These are phyloP conservation scores for Chaetomiaceae sp. DNA, from an alignment of 2,329 filamentous ascomycete species.

Conservation along the genomic window DNA sequence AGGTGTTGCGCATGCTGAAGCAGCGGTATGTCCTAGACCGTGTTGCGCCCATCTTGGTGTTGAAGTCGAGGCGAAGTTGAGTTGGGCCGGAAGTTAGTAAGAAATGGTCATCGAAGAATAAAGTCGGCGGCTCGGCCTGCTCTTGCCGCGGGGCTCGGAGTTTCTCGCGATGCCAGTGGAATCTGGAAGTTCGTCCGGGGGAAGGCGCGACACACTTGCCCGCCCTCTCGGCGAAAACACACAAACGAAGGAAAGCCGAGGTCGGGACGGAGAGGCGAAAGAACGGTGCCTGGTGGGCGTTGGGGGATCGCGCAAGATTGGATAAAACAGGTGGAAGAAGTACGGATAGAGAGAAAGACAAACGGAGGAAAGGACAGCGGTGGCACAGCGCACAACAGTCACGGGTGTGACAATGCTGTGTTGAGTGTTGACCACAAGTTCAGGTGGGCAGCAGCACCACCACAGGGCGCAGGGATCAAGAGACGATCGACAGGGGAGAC, in stretches of 20 bases:
- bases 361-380: background rate
- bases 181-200: background rate
- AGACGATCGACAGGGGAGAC: constrained; percentile 1
- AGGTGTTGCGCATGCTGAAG: constrained; percentile 47
- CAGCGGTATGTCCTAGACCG: constrained; percentile 34
- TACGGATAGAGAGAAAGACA: background rate
- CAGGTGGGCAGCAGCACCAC: too few relatives aligned
- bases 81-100: background rate
- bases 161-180: too few relatives aligned
- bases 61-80: too few relatives aligned
- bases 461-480: background rate
- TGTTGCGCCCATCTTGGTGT: constrained; percentile 17
- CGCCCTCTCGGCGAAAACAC: too few relatives aligned
- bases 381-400: background rate
- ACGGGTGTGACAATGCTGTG: constrained; percentile 4
- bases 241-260: too few relatives aligned
- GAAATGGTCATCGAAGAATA: too few relatives aligned
- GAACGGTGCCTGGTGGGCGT: too few relatives aligned
- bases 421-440: too few relatives aligned
- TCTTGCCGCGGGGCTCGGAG: too few relatives aligned
- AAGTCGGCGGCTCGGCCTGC: too few relatives aligned
- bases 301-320: background rate
- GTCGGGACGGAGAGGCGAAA: too few relatives aligned
- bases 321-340: background rate
- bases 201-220: background rate